phyloP scores from a whole-genome alignment of 2,329 filamentous ascomycete genomes.

The Ilyonectria destructans region DNA sequence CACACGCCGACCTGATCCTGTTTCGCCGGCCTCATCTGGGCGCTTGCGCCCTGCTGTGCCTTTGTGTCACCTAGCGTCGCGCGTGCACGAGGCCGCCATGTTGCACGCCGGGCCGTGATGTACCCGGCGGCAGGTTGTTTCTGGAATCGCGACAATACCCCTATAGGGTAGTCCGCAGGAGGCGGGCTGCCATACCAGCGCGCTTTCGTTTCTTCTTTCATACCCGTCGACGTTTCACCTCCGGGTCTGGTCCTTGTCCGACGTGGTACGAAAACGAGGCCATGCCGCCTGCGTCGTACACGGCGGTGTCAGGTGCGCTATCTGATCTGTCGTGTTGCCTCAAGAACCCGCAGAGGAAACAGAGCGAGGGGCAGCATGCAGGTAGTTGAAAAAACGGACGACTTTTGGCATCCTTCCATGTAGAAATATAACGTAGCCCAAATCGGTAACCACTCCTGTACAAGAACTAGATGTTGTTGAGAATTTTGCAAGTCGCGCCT shows the following conservation, averaged over 20 bases:
- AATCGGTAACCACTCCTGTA: not conserved
- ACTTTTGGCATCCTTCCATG: not conserved
- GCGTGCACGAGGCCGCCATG: conserved; percentile 3
- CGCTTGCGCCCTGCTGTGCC: conserved; percentile 10
- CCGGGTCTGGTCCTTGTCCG: conserved; percentile 1
- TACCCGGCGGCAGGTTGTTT: conserved; percentile 31
- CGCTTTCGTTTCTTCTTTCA: conserved; percentile 3
- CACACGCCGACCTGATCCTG: conserved; percentile 22
- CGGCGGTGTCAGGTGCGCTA: conserved; percentile 44
- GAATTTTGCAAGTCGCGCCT: conserved; percentile 10
- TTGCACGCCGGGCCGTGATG: conserved; percentile 39
- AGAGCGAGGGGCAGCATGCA: not conserved
- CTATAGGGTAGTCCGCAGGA: conserved; percentile 39
- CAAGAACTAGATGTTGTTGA: conserved; percentile 11
- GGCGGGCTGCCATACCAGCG: not conserved
- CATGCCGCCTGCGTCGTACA: conserved; percentile 36
- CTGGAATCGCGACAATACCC: conserved; percentile 45
- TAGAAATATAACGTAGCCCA: not conserved
- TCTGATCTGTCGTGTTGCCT: conserved; percentile 39
- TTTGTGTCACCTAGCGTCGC: conserved; percentile 6
- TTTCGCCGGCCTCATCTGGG: not conserved
- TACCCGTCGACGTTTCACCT: conserved; percentile 15
- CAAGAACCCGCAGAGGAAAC: conserved; percentile 12
- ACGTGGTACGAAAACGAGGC: conserved; percentile 43
- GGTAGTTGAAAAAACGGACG: not conserved